Evolutionary conservation across 1,284 basidiomycete species (phyloP).

Genomic region (Cryptococcus deneoformans): DNA sequence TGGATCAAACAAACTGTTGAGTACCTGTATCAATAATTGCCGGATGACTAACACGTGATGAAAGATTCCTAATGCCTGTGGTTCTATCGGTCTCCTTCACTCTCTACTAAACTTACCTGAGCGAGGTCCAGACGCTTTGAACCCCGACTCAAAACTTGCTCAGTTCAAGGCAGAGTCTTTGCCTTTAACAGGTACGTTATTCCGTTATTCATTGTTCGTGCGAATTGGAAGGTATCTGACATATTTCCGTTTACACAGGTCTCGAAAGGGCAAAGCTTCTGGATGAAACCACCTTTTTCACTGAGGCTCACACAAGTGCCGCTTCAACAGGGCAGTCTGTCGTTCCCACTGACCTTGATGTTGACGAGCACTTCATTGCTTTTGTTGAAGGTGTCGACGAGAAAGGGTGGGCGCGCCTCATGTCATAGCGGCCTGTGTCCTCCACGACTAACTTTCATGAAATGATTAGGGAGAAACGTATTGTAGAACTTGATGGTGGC

Average conservation of each 20-base stretch:
- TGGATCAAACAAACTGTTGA: conserved; percentile 53
- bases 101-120: conserved; percentile 52
- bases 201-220: conserved; percentile 10
- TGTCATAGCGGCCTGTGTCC: not conserved
- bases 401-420: conserved; percentile 27
- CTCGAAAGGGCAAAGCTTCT: conserved; percentile 69
- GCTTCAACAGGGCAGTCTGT: conserved; percentile 68
- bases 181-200: conserved; percentile 28
- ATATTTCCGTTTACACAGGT: conserved; percentile 13
- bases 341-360: conserved; percentile 56
- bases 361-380: conserved; percentile 78
- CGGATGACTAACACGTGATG: not conserved
- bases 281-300: conserved; percentile 70
- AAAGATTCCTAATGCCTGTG: conserved; percentile 82
- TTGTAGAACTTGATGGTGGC: conserved; percentile 77
- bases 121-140: conserved; percentile 22
- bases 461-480: conserved; percentile 49
- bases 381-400: conserved; percentile 63
- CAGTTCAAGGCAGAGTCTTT: conserved; percentile 43
- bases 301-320: conserved; percentile 66
- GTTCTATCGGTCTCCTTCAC: conserved; percentile 83
- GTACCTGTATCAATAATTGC: conserved; percentile 9
- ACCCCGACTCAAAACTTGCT: conserved; percentile 26
- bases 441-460: conserved; percentile 1
- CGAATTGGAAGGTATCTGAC: not conserved